Evolutionary conservation across 2,329 filamentous ascomycete genomes (phyloP).

Genomic region (Mycogone perniciosa): DNA sequence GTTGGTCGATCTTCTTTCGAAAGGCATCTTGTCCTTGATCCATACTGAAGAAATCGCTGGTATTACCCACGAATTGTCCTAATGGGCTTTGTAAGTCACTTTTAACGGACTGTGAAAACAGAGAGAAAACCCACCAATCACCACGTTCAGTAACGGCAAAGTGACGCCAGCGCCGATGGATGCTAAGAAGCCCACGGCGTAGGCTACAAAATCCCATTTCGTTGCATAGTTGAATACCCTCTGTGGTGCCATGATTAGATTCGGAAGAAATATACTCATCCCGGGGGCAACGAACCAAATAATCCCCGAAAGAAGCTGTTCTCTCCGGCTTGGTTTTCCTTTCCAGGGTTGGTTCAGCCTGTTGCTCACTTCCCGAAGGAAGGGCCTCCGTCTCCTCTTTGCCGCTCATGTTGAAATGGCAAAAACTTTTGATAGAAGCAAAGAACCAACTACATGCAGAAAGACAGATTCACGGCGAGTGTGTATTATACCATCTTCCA

Average conservation of each 20-base stretch:
- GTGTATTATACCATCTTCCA: too few species aligned
- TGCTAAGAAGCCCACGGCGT: constrained; percentile 40
- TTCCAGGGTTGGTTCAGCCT: constrained; percentile 25
- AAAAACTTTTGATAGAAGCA: neutral
- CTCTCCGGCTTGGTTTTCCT: constrained; percentile 37
- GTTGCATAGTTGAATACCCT: constrained; percentile 49
- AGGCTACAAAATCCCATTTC: constrained; percentile 44
- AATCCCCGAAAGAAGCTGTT: constrained; percentile 40
- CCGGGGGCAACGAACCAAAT: constrained; percentile 25
- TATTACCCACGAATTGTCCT: constrained; percentile 41
- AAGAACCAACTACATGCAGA: too few species aligned
- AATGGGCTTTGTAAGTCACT: constrained; percentile 1
- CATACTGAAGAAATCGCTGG: constrained; percentile 31
- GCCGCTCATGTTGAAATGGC: neutral
- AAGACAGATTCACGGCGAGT: too few species aligned
- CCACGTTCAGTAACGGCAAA: constrained; percentile 53
- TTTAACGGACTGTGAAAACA: neutral
- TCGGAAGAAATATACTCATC: neutral
- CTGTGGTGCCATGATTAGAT: constrained; percentile 18
- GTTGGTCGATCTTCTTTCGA: constrained; percentile 33
- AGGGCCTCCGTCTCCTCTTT: neutral
- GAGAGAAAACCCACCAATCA: constrained; percentile 40
- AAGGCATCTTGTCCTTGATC: constrained; percentile 36
- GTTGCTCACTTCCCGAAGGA: constrained; percentile 3
- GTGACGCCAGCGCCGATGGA: constrained; percentile 49